phyloP scores from a whole-genome alignment of 441 rosid species.

The Populus trichocarpa region DNA sequence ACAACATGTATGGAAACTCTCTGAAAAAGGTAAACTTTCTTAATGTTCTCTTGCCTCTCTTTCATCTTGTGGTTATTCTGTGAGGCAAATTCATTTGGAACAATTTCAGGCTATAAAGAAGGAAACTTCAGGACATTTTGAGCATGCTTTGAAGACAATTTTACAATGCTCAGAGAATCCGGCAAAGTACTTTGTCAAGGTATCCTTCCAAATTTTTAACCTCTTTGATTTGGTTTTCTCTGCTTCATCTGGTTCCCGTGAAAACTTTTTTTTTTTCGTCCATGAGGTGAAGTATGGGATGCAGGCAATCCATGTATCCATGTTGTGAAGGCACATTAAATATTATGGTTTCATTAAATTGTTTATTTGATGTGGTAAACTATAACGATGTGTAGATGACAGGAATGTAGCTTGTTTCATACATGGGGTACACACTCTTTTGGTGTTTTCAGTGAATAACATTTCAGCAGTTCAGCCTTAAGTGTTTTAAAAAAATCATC shows the following conservation, averaged over 20 bases:
- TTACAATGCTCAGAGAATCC: slow-evolving; percentile 54
- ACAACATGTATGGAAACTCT: no score
- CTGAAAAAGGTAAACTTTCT: slow-evolving; percentile 43
- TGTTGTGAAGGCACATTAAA: not conserved
- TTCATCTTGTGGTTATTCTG: not conserved
- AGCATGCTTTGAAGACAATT: slow-evolving; percentile 45
- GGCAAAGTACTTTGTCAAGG: slow-evolving; percentile 56
- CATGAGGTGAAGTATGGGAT: not conserved
- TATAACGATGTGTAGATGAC: not conserved
- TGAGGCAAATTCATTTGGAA: slow-evolving; percentile 2
- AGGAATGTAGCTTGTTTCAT: not conserved
- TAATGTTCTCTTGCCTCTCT: not conserved
- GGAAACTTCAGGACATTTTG: slow-evolving; percentile 61
- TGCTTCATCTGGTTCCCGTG: not conserved
- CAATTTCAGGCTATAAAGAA: slow-evolving; percentile 46
- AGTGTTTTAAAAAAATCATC: not conserved
- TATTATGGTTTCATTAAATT: not conserved
- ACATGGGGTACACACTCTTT: not conserved
- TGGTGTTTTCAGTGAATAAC: not conserved
- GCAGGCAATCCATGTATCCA: not conserved
- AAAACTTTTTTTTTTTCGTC: not conserved
- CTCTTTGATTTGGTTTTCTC: not conserved
- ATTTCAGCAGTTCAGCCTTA: not conserved
- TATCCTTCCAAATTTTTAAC: slow-evolving; percentile 9
- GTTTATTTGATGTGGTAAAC: not conserved